Base-by-base conservation (phyloP, 176 grass and related monocot genomes). In the Rhynchospora breviuscula region DNA sequence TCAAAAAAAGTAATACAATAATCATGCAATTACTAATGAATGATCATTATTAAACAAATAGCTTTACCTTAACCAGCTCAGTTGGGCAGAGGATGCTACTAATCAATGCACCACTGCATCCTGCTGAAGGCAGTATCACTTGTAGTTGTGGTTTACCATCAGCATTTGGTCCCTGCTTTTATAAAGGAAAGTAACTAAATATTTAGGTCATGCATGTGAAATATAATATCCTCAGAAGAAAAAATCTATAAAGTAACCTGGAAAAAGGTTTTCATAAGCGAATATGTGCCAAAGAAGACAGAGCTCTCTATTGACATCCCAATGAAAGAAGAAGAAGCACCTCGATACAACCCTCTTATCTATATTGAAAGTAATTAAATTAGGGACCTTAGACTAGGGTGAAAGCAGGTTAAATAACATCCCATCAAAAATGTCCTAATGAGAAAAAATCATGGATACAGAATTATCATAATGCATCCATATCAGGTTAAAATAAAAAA, bases 251-350 rank as follows among this genome's bases (percentile, higher is more conserved):
- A 66, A 26, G 67, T 51, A 87, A 98, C 95, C 95, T 98, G 92
- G 79, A 98, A 87, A 83, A 93, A 82, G 66, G 89, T 86, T 85
- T 98, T 98, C 47, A 85, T 86, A 67, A 91, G 92, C 25, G 89
- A 89, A 88, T 98, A 98, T 47, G 89, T 93, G 68, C 95, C 95
- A 87, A 98, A 98, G 66, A 93, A 89, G 80, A 98, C 84, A 26
- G 95, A 94, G 79, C 95, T 98, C 88, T 98, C 95, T 81, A 94
- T 60, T 79, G 95, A 92, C 82, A 91, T 94, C 79, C 95, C 92
- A 67, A 94, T 68, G 87, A 98, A 98, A 69, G 95, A 93, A 90
- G 95, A 94, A 68, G 95, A 98, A 7, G 92, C 95, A 78, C 95
- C 95, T 88, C 85, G 91, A 91, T 94, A 98, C 79, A 94, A 53